phyloP scores from a whole-genome alignment of 176 grass and related monocot species.

The Bromus sterilis region DNA sequence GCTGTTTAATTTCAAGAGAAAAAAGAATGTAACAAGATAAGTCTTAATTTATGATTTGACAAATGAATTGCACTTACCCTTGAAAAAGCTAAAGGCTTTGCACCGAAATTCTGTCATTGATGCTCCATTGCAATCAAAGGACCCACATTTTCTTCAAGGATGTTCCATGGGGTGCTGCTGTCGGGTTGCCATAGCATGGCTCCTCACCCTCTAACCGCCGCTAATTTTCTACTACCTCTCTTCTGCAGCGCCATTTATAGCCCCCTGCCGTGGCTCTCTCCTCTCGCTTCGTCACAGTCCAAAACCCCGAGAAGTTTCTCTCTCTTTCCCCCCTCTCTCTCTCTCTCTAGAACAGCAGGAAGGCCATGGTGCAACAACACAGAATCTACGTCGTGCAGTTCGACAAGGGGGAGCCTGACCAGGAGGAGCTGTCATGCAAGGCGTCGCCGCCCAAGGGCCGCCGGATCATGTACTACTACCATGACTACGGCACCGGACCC shows the following conservation, averaged over 20 bases:
- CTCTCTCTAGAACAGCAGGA: background rate
- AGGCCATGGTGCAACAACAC: constrained; percentile 62
- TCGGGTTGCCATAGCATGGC: constrained; percentile 18
- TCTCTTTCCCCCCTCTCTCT: background rate
- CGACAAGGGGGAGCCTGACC: constrained; percentile 49
- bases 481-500: constrained; percentile 26
- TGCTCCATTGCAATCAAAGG: background rate
- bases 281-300: background rate
- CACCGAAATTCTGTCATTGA: background rate
- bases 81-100: constrained; percentile 1
- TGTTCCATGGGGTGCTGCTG: constrained; percentile 20
- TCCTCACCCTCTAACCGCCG: constrained; percentile 29
- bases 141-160: constrained; percentile 13
- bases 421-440: constrained; percentile 51
- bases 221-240: constrained; percentile 23
- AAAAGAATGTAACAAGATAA: background rate
- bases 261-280: background rate
- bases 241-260: constrained; percentile 36
- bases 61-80: background rate
- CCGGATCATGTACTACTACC: constrained; percentile 58
- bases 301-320: constrained; percentile 12
- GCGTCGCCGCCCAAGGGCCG: constrained; percentile 38
- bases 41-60: background rate
- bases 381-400: constrained; percentile 76
- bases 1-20: background rate